Conservation (phyloP, 768 basidiomycete genomes). For the Termitomyces sp. region DNA sequence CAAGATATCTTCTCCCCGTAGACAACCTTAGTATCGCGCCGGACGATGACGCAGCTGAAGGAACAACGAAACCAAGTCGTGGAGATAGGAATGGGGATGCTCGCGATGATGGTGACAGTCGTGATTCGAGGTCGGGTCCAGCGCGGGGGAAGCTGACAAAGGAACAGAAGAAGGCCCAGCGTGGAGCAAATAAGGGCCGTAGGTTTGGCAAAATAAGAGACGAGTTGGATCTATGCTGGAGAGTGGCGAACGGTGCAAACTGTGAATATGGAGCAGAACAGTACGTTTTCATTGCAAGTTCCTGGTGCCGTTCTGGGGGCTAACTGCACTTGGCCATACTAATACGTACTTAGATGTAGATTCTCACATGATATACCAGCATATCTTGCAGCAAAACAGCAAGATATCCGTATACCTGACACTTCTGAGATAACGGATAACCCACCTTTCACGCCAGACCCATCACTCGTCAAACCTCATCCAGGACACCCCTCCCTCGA, state of each 20-base stretch:
- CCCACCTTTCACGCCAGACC: slow-evolving; percentile 48
- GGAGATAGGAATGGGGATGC: slow-evolving; percentile 20
- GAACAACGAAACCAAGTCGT: slow-evolving; percentile 36
- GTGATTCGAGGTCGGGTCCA: slow-evolving; percentile 21
- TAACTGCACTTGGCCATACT: background rate
- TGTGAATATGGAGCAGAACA: slow-evolving; percentile 74
- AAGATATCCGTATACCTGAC: slow-evolving; percentile 63
- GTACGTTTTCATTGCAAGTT: slow-evolving; percentile 20
- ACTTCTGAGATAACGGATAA: slow-evolving; percentile 36
- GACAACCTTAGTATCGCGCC: slow-evolving; percentile 20
- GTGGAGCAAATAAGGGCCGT: slow-evolving; percentile 82
- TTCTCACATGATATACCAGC: slow-evolving; percentile 73
- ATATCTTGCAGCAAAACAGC: slow-evolving; percentile 75
- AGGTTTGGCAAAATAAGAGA: slow-evolving; percentile 77
- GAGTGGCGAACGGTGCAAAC: slow-evolving; percentile 60
- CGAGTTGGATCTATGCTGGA: slow-evolving; percentile 81
- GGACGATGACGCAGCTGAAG: slow-evolving; percentile 58
- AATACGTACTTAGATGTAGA: slow-evolving; percentile 54
- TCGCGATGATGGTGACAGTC: slow-evolving; percentile 6
- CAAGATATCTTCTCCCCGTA: slow-evolving; percentile 31
- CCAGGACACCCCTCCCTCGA: slow-evolving; percentile 39
- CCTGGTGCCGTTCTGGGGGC: background rate
- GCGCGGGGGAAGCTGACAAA: slow-evolving; percentile 41
- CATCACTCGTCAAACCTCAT: slow-evolving; percentile 24
- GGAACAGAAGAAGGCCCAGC: slow-evolving; percentile 68